Percentiles rank a stretch among this genome's conserved stretches.
These are phyloP conservation scores for Backusella australiensis DNA, from an alignment of 192 early-diverging fungal species.

Conservation along the genomic window DNA sequence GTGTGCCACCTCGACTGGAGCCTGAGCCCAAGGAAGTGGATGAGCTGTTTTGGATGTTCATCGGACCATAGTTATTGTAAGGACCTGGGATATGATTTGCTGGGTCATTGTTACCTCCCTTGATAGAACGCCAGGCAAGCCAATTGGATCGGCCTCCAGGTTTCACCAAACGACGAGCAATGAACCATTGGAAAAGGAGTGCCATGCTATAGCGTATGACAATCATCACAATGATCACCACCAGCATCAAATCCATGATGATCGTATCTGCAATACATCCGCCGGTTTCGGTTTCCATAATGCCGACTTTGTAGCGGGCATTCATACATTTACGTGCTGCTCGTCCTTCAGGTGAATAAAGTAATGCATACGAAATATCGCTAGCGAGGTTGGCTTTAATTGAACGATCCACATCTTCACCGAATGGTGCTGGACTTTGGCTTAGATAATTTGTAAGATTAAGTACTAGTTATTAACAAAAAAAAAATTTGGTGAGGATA, in stretches of 20 bases:
- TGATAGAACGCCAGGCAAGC: constrained; percentile 43
- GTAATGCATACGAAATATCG: constrained; percentile 27
- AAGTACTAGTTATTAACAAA: constrained; percentile 28
- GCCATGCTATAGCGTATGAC: constrained; percentile 63
- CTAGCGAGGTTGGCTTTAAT: constrained; percentile 14
- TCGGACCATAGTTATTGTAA: constrained; percentile 26
- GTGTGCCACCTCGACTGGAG: constrained; percentile 7
- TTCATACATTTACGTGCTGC: constrained; percentile 40
- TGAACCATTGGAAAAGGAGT: constrained; percentile 58
- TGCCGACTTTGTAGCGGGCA: constrained; percentile 49
- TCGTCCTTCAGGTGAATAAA: constrained; percentile 24
- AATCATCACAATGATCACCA: constrained; percentile 58
- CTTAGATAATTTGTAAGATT: constrained; percentile 32
- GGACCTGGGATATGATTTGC: constrained; percentile 33
- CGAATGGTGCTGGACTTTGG: constrained; percentile 3
- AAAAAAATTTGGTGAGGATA: constrained; percentile 7
- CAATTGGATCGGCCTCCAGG: constrained; percentile 52
- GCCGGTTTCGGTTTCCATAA: constrained; percentile 55
- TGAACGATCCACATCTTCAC: not conserved
- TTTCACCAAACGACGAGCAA: constrained; percentile 55
- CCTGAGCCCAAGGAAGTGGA: constrained; percentile 13
- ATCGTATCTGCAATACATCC: constrained; percentile 59
- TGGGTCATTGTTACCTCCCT: constrained; percentile 34
- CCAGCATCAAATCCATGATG: constrained; percentile 54
- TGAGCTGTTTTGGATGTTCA: constrained; percentile 10